Conservation (phyloP, 345 rosid genomes). For the Salix purpurea region DNA sequence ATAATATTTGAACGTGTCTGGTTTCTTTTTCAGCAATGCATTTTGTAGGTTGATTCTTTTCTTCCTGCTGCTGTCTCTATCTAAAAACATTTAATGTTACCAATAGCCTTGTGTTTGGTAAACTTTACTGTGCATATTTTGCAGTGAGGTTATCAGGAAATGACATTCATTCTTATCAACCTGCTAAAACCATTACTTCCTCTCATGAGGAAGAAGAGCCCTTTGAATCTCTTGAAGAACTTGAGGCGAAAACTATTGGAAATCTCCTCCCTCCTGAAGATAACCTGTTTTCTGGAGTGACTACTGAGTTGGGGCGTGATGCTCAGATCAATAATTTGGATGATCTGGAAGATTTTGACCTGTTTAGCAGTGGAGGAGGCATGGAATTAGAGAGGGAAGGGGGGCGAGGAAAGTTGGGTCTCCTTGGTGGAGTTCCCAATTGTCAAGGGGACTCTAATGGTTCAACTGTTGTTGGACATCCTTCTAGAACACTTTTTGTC, state of each 20-base stretch:
- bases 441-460: constrained; percentile 47
- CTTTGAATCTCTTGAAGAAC: constrained; percentile 72
- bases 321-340: constrained; percentile 24
- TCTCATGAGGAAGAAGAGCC: constrained; percentile 60
- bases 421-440: constrained; percentile 23
- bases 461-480: constrained; percentile 52
- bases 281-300: constrained; percentile 85
- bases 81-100: not conserved
- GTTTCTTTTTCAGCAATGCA: not conserved
- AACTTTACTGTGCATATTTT: constrained; percentile 3
- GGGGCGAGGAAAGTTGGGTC: constrained; percentile 27
- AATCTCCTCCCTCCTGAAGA: constrained; percentile 95
- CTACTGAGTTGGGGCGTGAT: constrained; percentile 48
- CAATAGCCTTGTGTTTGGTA: not conserved
- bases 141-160: constrained; percentile 57
- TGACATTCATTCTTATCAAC: constrained; percentile 37
- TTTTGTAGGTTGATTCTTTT: not conserved
- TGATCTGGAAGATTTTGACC: constrained; percentile 80
- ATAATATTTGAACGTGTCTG: not conserved
- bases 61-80: not conserved
- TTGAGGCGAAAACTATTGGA: constrained; percentile 87
- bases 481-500: constrained; percentile 85
- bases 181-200: constrained; percentile 37
- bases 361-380: constrained; percentile 88
- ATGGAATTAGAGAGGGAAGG: constrained; percentile 74